Base-by-base conservation (phyloP, 2,329 filamentous ascomycete species). In the Claviceps sp. region DNA sequence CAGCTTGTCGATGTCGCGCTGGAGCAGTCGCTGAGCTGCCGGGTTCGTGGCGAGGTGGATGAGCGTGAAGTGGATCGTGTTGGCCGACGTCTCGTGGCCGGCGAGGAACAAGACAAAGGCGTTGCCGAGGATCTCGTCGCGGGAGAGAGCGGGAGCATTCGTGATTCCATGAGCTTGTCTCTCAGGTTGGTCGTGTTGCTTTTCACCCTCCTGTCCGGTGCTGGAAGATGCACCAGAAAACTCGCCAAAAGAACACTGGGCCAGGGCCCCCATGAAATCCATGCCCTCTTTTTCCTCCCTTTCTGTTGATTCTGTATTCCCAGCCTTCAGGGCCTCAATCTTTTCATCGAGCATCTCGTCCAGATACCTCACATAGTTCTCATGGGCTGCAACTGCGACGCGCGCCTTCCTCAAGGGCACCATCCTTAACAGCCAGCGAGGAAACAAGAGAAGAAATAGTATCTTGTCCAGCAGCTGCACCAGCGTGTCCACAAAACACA, bases 1-100 rank as follows among this genome's bases (percentile, higher is more conserved):
- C 10, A 87, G 77, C 14, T 70, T 67, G 62, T 89, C 82, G 26
- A 93, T 68, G 55, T 89, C 86, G 45, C 73, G 69, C 59, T 91
- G 87, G 3, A 91, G 67, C 6, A 72, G 72, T 24, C 77, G 74
- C 61, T 93, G 87, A 1, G 76, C 76, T 1, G 70, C 66, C 5
- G 80, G 80, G 59, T 83, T 76, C 59, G 80, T 76, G 14, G 86
- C 87, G 5, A 91, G 75, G 58, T 81, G 75, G 39, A 88, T 63
- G 4, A 89, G 67, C 2, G 81, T 74, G 62, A 87, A 89, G 67
- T 90, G 84, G 41, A 89, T 72, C 4, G 79, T 77, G 64, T 87
- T 88, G 47, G 86, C 86, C 2, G 85, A 85, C 1, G 87, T 90
- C 66, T 93, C 87, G 65, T 93, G 86, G 13, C 87, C 87, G 0